Evolutionary conservation across 2,329 filamentous ascomycete genomes (phyloP).

Genomic region (Seiridium cupressi): DNA sequence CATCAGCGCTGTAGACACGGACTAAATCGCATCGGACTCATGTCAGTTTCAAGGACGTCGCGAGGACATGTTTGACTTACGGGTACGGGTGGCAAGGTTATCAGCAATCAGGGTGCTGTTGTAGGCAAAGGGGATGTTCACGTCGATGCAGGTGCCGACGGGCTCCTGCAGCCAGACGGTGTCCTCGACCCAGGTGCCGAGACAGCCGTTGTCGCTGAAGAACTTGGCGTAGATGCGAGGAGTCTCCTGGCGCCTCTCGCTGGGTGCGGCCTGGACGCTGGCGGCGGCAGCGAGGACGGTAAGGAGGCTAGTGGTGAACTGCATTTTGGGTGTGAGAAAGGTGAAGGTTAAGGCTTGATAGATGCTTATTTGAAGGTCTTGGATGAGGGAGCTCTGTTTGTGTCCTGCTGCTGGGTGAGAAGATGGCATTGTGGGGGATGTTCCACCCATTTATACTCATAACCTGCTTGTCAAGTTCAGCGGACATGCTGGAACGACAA

Average conservation of each 20-base stretch:
- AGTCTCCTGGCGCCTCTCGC: conserved; percentile 5
- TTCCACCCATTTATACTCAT: conserved; percentile 3
- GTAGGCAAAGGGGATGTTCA: conserved; percentile 1
- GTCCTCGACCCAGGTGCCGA: conserved; percentile 10
- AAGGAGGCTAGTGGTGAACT: conserved; percentile 5
- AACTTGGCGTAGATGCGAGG: conserved; percentile 11
- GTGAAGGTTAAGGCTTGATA: background rate
- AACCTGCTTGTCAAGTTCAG: background rate
- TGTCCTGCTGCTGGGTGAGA: background rate
- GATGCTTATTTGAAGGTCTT: background rate
- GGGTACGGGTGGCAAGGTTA: conserved; percentile 8
- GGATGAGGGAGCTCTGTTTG: background rate
- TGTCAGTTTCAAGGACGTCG: background rate
- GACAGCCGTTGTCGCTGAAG: conserved; percentile 5
- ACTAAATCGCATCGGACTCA: background rate
- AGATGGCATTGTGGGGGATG: background rate
- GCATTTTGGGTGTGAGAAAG: background rate
- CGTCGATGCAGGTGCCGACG: conserved; percentile 3
- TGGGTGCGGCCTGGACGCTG: background rate
- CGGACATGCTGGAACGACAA: too few relatives aligned
- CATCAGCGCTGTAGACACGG: background rate
- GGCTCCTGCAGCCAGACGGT: conserved; percentile 9
- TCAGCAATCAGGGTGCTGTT: conserved; percentile 7
- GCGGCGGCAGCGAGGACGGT: conserved; percentile 2
- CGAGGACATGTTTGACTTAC: background rate